Percentiles rank a stretch among this genome's conserved stretches.
Evolutionary conservation across 2,329 filamentous ascomycete genomes (phyloP).

Genomic region (Lasiodiplodia gonubiensis): DNA sequence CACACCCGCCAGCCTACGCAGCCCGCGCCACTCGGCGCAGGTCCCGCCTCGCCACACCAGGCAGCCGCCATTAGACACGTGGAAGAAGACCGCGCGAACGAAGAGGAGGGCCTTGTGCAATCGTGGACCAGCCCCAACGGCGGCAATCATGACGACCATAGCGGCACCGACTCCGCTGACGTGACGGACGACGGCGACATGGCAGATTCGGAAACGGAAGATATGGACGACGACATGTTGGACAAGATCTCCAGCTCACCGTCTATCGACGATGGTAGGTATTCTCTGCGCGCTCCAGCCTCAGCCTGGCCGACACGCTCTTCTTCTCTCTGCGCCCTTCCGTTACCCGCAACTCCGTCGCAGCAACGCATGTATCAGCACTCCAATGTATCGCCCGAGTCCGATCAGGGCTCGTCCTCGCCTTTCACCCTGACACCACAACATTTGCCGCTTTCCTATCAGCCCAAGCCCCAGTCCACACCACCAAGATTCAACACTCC

Average conservation of each 20-base stretch:
- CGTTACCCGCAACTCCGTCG: slow-evolving; percentile 33
- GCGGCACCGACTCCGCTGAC: slow-evolving; percentile 60
- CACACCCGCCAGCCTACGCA: slow-evolving; percentile 66
- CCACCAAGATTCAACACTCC: slow-evolving; percentile 35
- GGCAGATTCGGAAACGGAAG: slow-evolving; percentile 67
- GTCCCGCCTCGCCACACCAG: slow-evolving; percentile 77
- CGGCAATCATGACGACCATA: slow-evolving; percentile 44
- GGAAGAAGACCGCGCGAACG: slow-evolving; percentile 71
- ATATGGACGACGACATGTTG: slow-evolving; percentile 90
- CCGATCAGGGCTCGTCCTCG: slow-evolving; percentile 47
- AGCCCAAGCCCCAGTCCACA: slow-evolving; percentile 26
- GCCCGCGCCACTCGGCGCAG: slow-evolving; percentile 57
- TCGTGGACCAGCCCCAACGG: slow-evolving; percentile 34
- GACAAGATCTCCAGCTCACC: slow-evolving; percentile 98
- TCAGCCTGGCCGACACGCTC: slow-evolving; percentile 48
- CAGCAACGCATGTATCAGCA: slow-evolving; percentile 30
- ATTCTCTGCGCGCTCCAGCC: slow-evolving; percentile 48
- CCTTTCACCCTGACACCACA: slow-evolving; percentile 51
- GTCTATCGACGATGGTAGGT: slow-evolving; percentile 99
- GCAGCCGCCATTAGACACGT: slow-evolving; percentile 82
- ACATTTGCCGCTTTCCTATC: slow-evolving; percentile 48
- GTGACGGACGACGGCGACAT: slow-evolving; percentile 56
- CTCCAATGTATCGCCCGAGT: slow-evolving; percentile 39
- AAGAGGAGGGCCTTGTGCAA: slow-evolving; percentile 71
- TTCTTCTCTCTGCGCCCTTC: slow-evolving; percentile 50